phyloP scores from a whole-genome alignment of 768 basidiomycete genomes.

The Termitomyces sp. region DNA sequence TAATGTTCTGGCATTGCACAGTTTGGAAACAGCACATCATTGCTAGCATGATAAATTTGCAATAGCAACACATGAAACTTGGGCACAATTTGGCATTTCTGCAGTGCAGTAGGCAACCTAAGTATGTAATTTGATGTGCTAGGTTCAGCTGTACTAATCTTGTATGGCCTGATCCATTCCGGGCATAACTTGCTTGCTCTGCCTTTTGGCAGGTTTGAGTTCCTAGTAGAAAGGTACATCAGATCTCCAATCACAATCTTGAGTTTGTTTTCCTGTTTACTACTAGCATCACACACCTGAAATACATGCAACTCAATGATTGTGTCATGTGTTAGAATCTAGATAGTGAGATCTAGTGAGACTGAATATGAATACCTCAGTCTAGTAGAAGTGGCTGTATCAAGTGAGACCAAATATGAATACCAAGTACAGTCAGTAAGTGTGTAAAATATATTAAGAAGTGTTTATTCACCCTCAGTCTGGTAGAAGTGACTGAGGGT shows the following conservation, averaged over 20 bases:
- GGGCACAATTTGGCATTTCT: conserved; percentile 19
- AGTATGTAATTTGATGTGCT: conserved; percentile 21
- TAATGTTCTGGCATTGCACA: conserved; percentile 24
- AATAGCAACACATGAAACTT: conserved; percentile 32
- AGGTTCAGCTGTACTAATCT: conserved; percentile 15
- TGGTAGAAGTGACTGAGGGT: no score
- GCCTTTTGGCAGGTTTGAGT: no score
- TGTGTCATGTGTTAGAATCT: background rate
- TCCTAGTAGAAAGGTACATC: conserved; percentile 1
- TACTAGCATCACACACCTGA: background rate
- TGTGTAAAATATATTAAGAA: no score
- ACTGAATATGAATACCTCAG: no score
- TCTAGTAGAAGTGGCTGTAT: no score
- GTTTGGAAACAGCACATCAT: conserved; percentile 31
- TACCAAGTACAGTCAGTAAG: no score
- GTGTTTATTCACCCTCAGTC: no score
- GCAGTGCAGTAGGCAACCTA: background rate
- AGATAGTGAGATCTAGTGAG: no score
- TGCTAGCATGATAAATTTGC: conserved; percentile 20
- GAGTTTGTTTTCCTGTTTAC: background rate
- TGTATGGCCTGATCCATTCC: conserved; percentile 35
- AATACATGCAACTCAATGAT: background rate
- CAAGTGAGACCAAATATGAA: no score
- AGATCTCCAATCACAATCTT: background rate
- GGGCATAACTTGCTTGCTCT: conserved; percentile 25